Conservation (phyloP, 163 green algal genomes). For the Scenedesmus sp. region DNA sequence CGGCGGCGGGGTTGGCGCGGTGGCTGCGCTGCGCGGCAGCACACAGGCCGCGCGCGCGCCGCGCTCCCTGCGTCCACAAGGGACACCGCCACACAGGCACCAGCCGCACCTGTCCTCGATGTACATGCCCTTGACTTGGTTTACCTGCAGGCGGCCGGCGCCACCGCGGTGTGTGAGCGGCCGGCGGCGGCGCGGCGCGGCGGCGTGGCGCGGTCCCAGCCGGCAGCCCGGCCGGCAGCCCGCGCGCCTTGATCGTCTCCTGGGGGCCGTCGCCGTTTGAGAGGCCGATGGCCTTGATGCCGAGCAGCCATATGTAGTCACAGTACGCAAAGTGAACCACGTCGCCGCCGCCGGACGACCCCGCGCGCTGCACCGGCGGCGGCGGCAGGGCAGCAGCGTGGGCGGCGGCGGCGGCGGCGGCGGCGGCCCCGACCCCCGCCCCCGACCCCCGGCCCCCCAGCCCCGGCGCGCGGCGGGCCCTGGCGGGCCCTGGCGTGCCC, state of each 20-base stretch:
- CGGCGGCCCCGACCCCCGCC: not conserved
- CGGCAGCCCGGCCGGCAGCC: not conserved
- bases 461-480: not conserved
- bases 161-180: not conserved
- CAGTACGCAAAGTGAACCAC: conserved; percentile 33
- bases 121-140: conserved; percentile 46
- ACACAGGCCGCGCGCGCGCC: too few relatives aligned
- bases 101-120: conserved; percentile 50
- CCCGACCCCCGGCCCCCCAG: too few relatives aligned
- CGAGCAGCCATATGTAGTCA: conserved; percentile 9
- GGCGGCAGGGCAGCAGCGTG: not conserved
- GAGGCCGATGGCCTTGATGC: not conserved
- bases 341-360: conserved; percentile 24
- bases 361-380: too few relatives aligned
- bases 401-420: not conserved
- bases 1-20: too few relatives aligned
- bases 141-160: conserved; percentile 10
- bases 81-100: too few relatives aligned
- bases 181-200: not conserved
- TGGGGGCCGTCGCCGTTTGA: not conserved
- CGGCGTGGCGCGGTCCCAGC: not conserved
- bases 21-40: too few relatives aligned
- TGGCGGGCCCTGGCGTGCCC: too few relatives aligned
- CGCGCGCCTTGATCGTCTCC: conserved; percentile 16
- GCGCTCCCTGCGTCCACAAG: too few relatives aligned